A percentile compares a stretch with the other conserved stretches of the same genome.
Conservation (phyloP, 106 monocot species). For the Xerophyta viscosa region DNA sequence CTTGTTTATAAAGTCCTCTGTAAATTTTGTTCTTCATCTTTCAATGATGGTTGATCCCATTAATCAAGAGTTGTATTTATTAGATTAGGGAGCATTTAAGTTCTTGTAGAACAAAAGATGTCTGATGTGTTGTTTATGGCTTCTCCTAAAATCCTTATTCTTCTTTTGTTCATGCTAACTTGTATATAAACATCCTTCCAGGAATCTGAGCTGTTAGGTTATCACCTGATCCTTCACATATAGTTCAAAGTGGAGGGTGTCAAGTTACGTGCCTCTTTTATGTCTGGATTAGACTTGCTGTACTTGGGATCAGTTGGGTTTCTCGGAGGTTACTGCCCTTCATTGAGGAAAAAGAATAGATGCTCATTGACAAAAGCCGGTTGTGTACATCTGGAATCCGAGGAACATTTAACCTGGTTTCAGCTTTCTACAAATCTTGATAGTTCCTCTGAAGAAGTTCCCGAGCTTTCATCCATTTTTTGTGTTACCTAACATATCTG, state of each 20-base stretch:
- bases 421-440: background rate
- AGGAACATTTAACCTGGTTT: background rate
- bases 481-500: background rate
- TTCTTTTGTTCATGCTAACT: too few species aligned
- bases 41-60: too few species aligned
- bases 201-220: background rate
- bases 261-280: slow-evolving; percentile 16
- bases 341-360: slow-evolving; percentile 18
- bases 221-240: background rate
- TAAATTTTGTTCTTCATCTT: too few species aligned
- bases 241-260: slow-evolving; percentile 5
- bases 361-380: slow-evolving; percentile 1
- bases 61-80: too few species aligned
- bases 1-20: too few species aligned
- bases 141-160: too few species aligned
- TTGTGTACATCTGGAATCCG: slow-evolving; percentile 13
- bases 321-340: slow-evolving; percentile 24
- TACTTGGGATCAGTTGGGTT: slow-evolving; percentile 26
- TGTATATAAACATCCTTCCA: too few species aligned
- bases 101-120: too few species aligned
- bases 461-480: background rate
- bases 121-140: too few species aligned
- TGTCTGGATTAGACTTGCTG: slow-evolving; percentile 28
- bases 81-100: too few species aligned
- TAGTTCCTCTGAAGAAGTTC: background rate